Conservation (phyloP, 1,284 basidiomycete genomes). For the Cryptococcus sp. region DNA sequence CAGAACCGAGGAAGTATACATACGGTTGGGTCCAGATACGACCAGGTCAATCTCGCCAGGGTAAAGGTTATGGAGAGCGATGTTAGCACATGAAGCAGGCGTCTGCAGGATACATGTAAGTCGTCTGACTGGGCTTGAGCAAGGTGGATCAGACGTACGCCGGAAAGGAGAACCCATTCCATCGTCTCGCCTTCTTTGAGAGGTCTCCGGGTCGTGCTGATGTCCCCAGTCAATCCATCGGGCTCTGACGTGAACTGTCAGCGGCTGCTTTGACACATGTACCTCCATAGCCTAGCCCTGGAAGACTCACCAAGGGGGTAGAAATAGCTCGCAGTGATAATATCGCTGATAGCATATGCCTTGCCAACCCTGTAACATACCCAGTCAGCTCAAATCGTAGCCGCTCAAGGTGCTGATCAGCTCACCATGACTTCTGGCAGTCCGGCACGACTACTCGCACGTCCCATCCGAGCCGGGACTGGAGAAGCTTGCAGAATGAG, state of each 20-base stretch:
- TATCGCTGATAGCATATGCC: slow-evolving; percentile 77
- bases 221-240: slow-evolving; percentile 71
- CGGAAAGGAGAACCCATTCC: slow-evolving; percentile 84
- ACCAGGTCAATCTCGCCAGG: slow-evolving; percentile 76
- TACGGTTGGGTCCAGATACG: slow-evolving; percentile 54
- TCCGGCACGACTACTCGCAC: slow-evolving; percentile 85
- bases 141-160: slow-evolving; percentile 55
- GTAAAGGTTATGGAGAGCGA: slow-evolving; percentile 82
- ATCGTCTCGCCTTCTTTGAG: slow-evolving; percentile 70
- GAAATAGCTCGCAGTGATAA: slow-evolving; percentile 71
- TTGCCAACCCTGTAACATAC: slow-evolving; percentile 57
- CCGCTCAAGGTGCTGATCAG: neutral
- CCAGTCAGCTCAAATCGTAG: neutral
- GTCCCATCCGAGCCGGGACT: slow-evolving; percentile 68
- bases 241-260: slow-evolving; percentile 19
- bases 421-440: slow-evolving; percentile 78
- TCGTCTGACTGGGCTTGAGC: neutral
- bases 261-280: neutral
- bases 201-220: slow-evolving; percentile 60
- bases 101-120: slow-evolving; percentile 56
- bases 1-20: slow-evolving; percentile 6
- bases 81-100: slow-evolving; percentile 84
- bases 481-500: slow-evolving; percentile 68
- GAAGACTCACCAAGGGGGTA: slow-evolving; percentile 64
- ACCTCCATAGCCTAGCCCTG: neutral